These are phyloP conservation scores for Buddleja alternifolia DNA, from an alignment of 257 asterid species.

Conservation along the genomic window DNA sequence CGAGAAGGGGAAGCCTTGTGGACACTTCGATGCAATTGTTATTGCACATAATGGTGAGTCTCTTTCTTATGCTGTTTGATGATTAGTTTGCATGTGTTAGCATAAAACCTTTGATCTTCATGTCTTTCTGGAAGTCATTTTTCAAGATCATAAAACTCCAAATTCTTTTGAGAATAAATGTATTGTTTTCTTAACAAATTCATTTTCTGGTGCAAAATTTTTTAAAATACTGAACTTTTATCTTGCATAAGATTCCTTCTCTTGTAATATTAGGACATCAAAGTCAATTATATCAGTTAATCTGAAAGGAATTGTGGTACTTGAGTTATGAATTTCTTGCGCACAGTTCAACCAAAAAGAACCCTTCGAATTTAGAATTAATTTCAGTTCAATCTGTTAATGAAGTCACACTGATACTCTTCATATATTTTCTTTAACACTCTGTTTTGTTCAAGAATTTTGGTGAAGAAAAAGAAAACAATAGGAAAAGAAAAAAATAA, in stretches of 20 bases:
- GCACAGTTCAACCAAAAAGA: too few species aligned
- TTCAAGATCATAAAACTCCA: not conserved
- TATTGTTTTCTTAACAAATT: too few species aligned
- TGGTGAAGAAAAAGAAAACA: too few species aligned
- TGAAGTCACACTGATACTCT: too few species aligned
- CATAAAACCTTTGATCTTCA: not conserved
- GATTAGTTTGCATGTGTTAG: conserved; percentile 12
- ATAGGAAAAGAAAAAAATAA: too few species aligned
- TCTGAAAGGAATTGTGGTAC: too few species aligned
- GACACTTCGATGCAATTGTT: conserved; percentile 85
- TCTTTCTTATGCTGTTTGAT: conserved; percentile 24
- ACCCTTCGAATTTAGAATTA: too few species aligned
- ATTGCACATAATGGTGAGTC: conserved; percentile 90
- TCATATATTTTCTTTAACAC: too few species aligned
- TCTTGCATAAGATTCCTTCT: not conserved
- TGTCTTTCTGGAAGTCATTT: conserved; percentile 10
- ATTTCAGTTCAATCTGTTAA: too few species aligned
- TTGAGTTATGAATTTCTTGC: too few species aligned
- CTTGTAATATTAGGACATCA: not conserved
- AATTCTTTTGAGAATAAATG: conserved; percentile 7
- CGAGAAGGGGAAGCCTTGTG: conserved; percentile 84
- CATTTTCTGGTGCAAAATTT: too few species aligned
- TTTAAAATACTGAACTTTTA: not conserved
- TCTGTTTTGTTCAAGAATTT: too few species aligned
- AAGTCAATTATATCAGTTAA: not conserved